These are phyloP conservation scores for Pneumocystis wakefieldiae DNA, from an alignment of 1,139 yeast species.

Conservation along the genomic window DNA sequence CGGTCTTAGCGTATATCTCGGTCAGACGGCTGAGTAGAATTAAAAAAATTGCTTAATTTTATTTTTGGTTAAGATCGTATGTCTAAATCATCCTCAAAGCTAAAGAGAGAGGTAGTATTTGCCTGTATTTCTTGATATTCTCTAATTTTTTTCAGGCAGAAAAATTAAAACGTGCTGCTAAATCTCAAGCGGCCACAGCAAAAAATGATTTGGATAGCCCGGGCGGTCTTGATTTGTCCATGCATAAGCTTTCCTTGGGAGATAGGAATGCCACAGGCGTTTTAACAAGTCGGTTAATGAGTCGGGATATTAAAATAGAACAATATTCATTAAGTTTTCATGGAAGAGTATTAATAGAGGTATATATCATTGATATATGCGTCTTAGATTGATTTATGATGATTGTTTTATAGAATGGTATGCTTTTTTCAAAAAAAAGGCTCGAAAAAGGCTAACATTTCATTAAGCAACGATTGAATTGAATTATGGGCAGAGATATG, in stretches of 20 bases:
- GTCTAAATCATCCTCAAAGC: neutral
- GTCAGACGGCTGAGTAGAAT: too few relatives aligned
- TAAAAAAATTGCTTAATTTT: too few relatives aligned
- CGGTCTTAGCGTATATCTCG: too few relatives aligned
- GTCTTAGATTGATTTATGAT: slow-evolving; percentile 84
- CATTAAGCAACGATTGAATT: slow-evolving; percentile 85
- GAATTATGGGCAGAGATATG: slow-evolving; percentile 94
- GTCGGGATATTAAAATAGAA: slow-evolving; percentile 75
- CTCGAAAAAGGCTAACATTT: slow-evolving; percentile 41
- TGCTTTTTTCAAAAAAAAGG: neutral
- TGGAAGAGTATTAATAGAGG: slow-evolving; percentile 92
- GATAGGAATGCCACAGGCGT: slow-evolving; percentile 99
- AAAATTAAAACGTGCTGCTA: neutral
- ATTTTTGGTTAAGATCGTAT: neutral
- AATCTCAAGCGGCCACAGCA: neutral
- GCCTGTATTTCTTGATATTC: too few relatives aligned
- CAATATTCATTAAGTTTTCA: slow-evolving; percentile 39
- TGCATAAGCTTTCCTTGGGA: neutral
- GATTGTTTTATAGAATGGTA: slow-evolving; percentile 15
- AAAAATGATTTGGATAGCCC: too few relatives aligned
- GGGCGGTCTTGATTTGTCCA: too few relatives aligned
- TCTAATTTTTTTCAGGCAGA: too few relatives aligned
- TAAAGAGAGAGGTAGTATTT: neutral
- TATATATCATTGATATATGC: slow-evolving; percentile 84
- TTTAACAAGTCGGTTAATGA: slow-evolving; percentile 69